Percentiles rank a stretch among this genome's conserved stretches.
phyloP scores from a whole-genome alignment of 345 rosid genomes.

The Sapria himalayana region DNA sequence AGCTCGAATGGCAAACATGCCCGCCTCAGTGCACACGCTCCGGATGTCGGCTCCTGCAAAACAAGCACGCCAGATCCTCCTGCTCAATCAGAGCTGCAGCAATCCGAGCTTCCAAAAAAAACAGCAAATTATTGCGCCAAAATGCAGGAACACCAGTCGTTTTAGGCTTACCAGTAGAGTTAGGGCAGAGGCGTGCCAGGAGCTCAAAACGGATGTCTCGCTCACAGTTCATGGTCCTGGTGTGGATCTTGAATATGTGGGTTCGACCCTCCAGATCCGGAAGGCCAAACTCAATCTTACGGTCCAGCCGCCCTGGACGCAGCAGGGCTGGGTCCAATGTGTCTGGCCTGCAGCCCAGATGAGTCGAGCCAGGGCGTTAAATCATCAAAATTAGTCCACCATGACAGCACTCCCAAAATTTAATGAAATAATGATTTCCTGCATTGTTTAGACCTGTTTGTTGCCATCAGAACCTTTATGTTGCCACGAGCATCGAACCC shows the following conservation, averaged over 20 bases:
- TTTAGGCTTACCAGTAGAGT: constrained; percentile 54
- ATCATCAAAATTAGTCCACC: no score
- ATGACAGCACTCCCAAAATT: no score
- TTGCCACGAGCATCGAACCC: constrained; percentile 92
- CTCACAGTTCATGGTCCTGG: constrained; percentile 84
- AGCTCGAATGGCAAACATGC: constrained; percentile 84
- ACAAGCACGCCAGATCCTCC: background rate
- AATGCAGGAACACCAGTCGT: constrained; percentile 3
- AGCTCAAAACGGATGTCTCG: constrained; percentile 88
- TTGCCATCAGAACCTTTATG: constrained; percentile 99
- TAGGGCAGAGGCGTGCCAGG: constrained; percentile 77
- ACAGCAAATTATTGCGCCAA: background rate
- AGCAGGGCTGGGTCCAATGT: constrained; percentile 80
- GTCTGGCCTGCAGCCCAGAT: constrained; percentile 54
- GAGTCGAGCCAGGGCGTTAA: no score
- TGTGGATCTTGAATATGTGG: constrained; percentile 82
- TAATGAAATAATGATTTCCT: no score
- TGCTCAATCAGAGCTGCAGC: no score
- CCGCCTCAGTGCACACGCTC: constrained; percentile 95
- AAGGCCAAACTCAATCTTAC: constrained; percentile 88
- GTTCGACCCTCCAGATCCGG: constrained; percentile 89
- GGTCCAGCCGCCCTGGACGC: constrained; percentile 86
- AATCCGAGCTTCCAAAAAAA: no score
- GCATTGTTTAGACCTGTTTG: no score
- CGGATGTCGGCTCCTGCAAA: constrained; percentile 77